Evolutionary conservation across 2,329 filamentous ascomycete species (phyloP).

Genomic region (Macroventuria anomochaeta): DNA sequence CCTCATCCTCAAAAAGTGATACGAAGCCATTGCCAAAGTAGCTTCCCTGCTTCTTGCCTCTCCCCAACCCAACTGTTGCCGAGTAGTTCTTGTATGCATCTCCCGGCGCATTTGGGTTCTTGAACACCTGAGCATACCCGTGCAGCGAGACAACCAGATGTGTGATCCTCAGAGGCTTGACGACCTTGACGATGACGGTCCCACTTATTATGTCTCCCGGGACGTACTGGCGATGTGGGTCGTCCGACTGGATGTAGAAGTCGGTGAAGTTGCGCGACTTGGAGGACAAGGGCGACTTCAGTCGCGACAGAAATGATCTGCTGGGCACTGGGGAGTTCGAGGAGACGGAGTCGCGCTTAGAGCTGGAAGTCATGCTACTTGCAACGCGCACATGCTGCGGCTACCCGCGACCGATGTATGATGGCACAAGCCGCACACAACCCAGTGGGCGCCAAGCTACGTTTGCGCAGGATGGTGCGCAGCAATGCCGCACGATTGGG

Average conservation of each 20-base stretch:
- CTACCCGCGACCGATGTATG: constrained; percentile 36
- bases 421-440: constrained; percentile 15
- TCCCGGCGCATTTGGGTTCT: constrained; percentile 68
- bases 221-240: constrained; percentile 77
- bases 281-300: constrained; percentile 62
- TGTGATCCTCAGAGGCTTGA: constrained; percentile 78
- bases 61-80: constrained; percentile 60
- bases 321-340: constrained; percentile 36
- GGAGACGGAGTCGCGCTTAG: constrained; percentile 40
- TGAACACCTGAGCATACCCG: constrained; percentile 80
- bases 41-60: constrained; percentile 58
- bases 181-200: constrained; percentile 72
- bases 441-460: constrained; percentile 3
- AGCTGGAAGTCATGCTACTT: constrained; percentile 51
- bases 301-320: constrained; percentile 58
- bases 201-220: constrained; percentile 78
- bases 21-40: constrained; percentile 80
- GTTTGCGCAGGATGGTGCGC: constrained; percentile 2
- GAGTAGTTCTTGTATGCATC: constrained; percentile 58
- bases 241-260: constrained; percentile 77
- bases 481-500: background rate
- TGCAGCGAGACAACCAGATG: constrained; percentile 80
- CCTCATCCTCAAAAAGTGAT: constrained; percentile 83
- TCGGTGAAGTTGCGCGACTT: constrained; percentile 73
- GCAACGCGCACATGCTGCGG: constrained; percentile 48